These are phyloP conservation scores for Clavaria fumosa DNA, from an alignment of 768 basidiomycete species.

Conservation along the genomic window DNA sequence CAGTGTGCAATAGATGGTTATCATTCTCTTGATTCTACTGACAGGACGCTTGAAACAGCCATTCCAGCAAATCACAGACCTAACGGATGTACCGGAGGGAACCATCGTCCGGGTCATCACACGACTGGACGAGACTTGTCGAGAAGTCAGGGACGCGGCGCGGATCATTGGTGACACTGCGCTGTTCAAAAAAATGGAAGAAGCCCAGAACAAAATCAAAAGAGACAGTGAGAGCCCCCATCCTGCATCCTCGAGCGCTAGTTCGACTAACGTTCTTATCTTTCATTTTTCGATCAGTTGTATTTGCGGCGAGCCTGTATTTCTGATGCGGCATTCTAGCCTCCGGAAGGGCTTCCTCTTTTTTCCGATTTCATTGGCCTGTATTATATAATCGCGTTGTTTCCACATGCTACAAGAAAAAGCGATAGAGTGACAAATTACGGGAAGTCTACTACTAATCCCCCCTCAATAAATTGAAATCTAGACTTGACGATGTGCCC, in stretches of 20 bases:
- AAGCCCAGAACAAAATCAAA: conserved; percentile 85
- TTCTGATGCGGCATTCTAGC: conserved; percentile 31
- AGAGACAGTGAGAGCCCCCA: conserved; percentile 66
- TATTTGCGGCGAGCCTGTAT: conserved; percentile 79
- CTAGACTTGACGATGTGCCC: no score
- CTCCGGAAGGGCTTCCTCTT: not conserved
- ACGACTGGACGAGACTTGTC: conserved; percentile 88
- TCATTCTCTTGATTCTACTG: not conserved
- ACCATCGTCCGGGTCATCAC: conserved; percentile 96
- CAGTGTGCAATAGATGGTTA: no score
- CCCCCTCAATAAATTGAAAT: no score
- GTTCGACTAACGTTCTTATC: conserved; percentile 5
- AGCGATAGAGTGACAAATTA: no score
- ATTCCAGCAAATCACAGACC: conserved; percentile 81
- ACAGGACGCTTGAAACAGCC: conserved; percentile 39
- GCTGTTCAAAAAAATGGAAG: conserved; percentile 96
- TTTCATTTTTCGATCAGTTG: conserved; percentile 32
- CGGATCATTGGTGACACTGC: conserved; percentile 94
- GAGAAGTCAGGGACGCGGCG: conserved; percentile 93
- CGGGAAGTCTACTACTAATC: no score
- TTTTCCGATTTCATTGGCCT: not conserved
- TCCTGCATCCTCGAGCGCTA: not conserved
- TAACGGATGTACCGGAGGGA: conserved; percentile 94
- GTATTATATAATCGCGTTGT: no score
- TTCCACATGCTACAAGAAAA: no score